Percentiles rank a stretch among this genome's conserved stretches.
phyloP scores from a whole-genome alignment of 148 eudicot species.

The Chenopodium album region DNA sequence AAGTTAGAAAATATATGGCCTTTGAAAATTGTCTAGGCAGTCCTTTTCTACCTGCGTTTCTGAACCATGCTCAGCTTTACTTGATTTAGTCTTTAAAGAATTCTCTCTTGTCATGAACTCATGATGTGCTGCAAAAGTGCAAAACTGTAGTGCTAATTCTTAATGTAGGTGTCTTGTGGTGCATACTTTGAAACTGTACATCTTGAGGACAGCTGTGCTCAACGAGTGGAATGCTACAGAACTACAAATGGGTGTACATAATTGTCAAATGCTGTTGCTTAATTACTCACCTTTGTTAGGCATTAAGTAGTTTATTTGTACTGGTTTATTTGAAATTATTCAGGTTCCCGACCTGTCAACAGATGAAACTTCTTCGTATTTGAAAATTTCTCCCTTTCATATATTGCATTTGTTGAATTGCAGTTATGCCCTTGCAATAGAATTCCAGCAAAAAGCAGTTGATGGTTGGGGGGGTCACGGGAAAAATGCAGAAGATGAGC shows the following conservation, averaged over 20 bases:
- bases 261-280: neutral
- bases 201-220: neutral
- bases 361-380: too few species aligned
- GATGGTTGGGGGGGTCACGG: slow-evolving; percentile 86
- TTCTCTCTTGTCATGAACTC: neutral
- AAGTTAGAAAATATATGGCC: neutral
- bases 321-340: neutral
- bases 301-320: neutral
- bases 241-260: neutral
- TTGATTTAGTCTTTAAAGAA: neutral
- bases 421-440: slow-evolving; percentile 77
- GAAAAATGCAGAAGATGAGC: slow-evolving; percentile 53
- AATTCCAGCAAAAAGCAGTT: slow-evolving; percentile 76
- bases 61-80: neutral
- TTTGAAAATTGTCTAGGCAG: neutral
- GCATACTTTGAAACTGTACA: too few species aligned
- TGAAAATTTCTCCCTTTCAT: neutral
- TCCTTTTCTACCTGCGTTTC: neutral
- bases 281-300: neutral
- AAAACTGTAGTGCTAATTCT: neutral
- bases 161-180: neutral
- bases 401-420: slow-evolving; percentile 22
- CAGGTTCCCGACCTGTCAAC: neutral
- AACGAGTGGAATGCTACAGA: neutral
- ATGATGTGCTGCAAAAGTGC: neutral